A percentile compares a stretch with the other conserved stretches of the same genome.
phyloP scores from a whole-genome alignment of 495 filamentous ascomycete species.

The Staphylotrichum longicolle region DNA sequence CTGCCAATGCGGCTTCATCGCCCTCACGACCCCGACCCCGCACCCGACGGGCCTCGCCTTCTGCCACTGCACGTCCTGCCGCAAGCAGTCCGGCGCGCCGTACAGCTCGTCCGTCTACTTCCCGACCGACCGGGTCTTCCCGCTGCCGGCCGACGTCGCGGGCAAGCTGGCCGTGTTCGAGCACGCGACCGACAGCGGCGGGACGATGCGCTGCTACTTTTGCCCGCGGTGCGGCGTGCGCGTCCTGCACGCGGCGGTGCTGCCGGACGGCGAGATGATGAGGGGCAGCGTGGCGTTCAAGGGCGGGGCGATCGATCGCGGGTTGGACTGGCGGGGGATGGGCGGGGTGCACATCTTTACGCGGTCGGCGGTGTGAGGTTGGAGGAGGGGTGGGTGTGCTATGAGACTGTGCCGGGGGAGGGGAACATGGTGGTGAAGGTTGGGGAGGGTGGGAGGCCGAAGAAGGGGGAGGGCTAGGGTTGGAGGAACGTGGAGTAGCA shows the following conservation, averaged over 20 bases:
- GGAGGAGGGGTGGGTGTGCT: conserved; percentile 4
- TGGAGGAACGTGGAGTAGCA: too few relatives aligned
- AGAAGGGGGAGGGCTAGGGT: too few relatives aligned
- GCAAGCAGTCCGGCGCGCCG: conserved; percentile 54
- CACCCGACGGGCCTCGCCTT: conserved; percentile 39
- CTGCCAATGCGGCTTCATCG: conserved; percentile 53
- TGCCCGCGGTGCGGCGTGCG: conserved; percentile 49
- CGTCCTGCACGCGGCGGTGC: conserved; percentile 41
- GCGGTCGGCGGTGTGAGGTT: conserved; percentile 4
- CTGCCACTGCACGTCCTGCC: conserved; percentile 59
- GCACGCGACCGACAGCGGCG: conserved; percentile 42
- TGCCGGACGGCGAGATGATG: conserved; percentile 31
- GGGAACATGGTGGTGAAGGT: too few relatives aligned
- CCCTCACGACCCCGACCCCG: conserved; percentile 43
- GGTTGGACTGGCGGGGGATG: conserved; percentile 20
- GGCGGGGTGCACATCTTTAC: conserved; percentile 9
- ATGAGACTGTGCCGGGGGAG: neutral
- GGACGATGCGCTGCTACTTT: conserved; percentile 46
- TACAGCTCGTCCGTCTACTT: conserved; percentile 53
- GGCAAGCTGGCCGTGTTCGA: conserved; percentile 35
- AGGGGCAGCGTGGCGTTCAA: conserved; percentile 44
- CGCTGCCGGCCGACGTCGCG: conserved; percentile 38
- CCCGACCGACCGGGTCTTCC: conserved; percentile 42
- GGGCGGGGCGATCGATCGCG: conserved; percentile 48
- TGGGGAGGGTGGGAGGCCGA: too few relatives aligned